A percentile compares a stretch with the other conserved stretches of the same genome.
phyloP scores from a whole-genome alignment of 306 rosid species.

The Cicer bijugum region DNA sequence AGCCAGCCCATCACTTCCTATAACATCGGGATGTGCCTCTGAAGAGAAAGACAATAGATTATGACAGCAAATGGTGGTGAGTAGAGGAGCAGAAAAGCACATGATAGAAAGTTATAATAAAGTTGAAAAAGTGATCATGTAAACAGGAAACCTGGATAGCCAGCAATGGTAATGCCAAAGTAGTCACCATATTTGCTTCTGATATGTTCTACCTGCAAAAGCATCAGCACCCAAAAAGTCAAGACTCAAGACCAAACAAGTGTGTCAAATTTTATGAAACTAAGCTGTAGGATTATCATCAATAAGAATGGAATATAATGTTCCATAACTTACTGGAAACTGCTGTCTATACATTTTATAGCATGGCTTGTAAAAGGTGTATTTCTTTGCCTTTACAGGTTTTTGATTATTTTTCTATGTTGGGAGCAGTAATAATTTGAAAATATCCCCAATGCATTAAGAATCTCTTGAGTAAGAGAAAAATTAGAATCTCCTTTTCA shows the following conservation, averaged over 20 bases:
- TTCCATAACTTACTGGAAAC: constrained; percentile 20
- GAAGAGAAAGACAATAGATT: constrained; percentile 40
- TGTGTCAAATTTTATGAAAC: constrained; percentile 26
- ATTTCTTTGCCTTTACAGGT: constrained; percentile 30
- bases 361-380: constrained; percentile 2
- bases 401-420: constrained; percentile 21
- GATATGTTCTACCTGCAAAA: constrained; percentile 78
- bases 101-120: neutral
- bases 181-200: constrained; percentile 78
- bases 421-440: constrained; percentile 5
- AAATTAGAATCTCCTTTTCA: constrained; percentile 7
- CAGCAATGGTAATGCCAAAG: constrained; percentile 95
- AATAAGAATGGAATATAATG: constrained; percentile 33
- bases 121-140: constrained; percentile 29
- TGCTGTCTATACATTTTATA: neutral
- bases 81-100: constrained; percentile 15
- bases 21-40: constrained; percentile 95
- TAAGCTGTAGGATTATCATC: constrained; percentile 26
- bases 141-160: constrained; percentile 81
- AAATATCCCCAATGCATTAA: constrained; percentile 7
- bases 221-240: constrained; percentile 29
- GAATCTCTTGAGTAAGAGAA: constrained; percentile 24
- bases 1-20: constrained; percentile 76
- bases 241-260: constrained; percentile 35
- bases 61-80: constrained; percentile 26